Percentiles rank a stretch among this genome's conserved stretches.
Conservation (phyloP, 345 rosid genomes). For the Hirschfeldia incana region DNA sequence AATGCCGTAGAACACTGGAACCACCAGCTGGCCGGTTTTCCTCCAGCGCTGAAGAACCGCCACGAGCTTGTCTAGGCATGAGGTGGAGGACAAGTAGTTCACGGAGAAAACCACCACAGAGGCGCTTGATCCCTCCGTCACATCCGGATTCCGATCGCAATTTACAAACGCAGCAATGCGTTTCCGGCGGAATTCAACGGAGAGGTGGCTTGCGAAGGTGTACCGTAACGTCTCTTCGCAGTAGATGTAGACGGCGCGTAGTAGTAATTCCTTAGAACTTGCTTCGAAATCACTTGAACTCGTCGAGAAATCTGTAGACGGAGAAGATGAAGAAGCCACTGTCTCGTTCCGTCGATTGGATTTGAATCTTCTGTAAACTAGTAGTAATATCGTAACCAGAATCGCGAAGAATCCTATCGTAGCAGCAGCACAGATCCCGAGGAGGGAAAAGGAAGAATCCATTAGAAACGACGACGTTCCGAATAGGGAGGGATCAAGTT, state of each 20-base stretch:
- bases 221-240: neutral
- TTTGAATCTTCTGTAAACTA: neutral
- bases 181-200: neutral
- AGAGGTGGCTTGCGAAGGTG: neutral
- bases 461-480: neutral
- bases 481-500: neutral
- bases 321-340: neutral
- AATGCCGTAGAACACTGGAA: constrained; percentile 28
- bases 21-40: neutral
- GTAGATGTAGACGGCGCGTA: neutral
- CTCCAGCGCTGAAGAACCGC: neutral
- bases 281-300: neutral
- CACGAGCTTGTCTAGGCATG: constrained; percentile 7
- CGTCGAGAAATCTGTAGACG: neutral
- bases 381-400: neutral
- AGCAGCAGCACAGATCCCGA: neutral
- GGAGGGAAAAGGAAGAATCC: neutral
- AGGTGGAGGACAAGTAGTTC: neutral
- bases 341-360: neutral
- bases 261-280: neutral
- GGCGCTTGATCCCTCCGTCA: neutral
- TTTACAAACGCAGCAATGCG: neutral
- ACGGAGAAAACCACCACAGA: constrained; percentile 10
- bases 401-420: neutral
- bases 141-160: neutral